These are phyloP conservation scores for Phlyctochytrium bullatum DNA, from an alignment of 192 early-diverging fungal species.

Conservation along the genomic window DNA sequence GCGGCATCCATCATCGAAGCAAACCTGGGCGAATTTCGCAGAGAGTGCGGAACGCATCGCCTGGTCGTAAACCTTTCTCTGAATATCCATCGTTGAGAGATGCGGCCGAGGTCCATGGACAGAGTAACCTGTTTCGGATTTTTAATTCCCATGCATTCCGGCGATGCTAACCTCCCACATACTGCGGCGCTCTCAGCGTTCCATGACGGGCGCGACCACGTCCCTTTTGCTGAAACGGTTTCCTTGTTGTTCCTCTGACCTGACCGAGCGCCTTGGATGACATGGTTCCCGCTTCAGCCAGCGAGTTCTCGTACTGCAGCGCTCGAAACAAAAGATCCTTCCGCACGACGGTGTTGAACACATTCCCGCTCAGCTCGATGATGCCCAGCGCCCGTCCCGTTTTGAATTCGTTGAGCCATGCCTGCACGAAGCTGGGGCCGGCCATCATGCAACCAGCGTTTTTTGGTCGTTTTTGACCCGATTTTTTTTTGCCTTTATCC, in stretches of 20 bases:
- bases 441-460: neutral
- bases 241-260: slow-evolving; percentile 79
- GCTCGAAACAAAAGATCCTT: slow-evolving; percentile 81
- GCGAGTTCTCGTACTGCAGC: slow-evolving; percentile 83
- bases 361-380: neutral
- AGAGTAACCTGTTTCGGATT: slow-evolving; percentile 36
- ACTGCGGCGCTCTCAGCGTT: slow-evolving; percentile 79
- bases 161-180: slow-evolving; percentile 76
- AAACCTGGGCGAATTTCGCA: slow-evolving; percentile 82
- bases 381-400: neutral
- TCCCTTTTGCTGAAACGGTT: slow-evolving; percentile 89
- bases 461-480: neutral
- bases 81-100: slow-evolving; percentile 77
- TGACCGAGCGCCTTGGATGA: slow-evolving; percentile 76
- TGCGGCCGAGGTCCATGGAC: slow-evolving; percentile 88
- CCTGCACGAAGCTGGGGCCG: neutral
- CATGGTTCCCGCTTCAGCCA: slow-evolving; percentile 78
- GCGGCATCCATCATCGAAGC: no score
- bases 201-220: slow-evolving; percentile 89
- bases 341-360: slow-evolving; percentile 59
- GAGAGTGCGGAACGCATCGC: slow-evolving; percentile 82
- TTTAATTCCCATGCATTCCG: neutral
- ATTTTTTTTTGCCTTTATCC: neutral
- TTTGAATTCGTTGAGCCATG: neutral
- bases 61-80: slow-evolving; percentile 80